Percentiles rank a stretch among this genome's conserved stretches.
Evolutionary conservation across 108 stramenopile genomes (phyloP).

Genomic region (Skeletonema menzelii): DNA sequence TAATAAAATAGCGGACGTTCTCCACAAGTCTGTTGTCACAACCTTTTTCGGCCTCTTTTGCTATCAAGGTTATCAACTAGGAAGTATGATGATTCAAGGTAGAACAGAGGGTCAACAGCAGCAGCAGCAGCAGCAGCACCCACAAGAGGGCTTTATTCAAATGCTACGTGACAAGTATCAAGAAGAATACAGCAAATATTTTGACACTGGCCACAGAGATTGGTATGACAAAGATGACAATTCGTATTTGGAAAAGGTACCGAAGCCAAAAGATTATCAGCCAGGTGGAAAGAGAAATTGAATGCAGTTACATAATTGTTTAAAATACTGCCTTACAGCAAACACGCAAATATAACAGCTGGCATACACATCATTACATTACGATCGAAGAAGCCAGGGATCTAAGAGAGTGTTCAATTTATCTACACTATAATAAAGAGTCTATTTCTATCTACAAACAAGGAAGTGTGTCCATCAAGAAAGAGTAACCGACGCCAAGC

Average conservation of each 20-base stretch:
- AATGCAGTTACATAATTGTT: background rate
- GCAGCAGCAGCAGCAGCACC: conserved; percentile 2
- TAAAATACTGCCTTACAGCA: background rate
- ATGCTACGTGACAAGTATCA: conserved; percentile 67
- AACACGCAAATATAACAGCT: too few relatives aligned
- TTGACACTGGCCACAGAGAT: conserved; percentile 66
- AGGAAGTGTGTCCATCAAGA: background rate
- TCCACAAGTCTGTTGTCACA: conserved; percentile 67
- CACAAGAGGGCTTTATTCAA: conserved; percentile 58
- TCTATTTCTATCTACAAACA: background rate
- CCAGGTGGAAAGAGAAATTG: conserved; percentile 47
- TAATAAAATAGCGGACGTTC: conserved; percentile 63
- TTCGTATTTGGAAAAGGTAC: conserved; percentile 75
- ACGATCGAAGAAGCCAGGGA: background rate
- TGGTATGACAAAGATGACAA: conserved; percentile 84
- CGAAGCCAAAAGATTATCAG: conserved; percentile 54
- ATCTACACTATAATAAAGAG: background rate
- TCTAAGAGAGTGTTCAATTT: background rate
- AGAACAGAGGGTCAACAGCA: background rate
- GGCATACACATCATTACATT: too few relatives aligned
- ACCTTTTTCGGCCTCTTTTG: conserved; percentile 58
- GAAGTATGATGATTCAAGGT: conserved; percentile 42
- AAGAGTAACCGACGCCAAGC: background rate
- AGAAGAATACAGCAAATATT: conserved; percentile 68
- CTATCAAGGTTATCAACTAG: conserved; percentile 67